These are phyloP conservation scores for Epichloe uncinata DNA, from an alignment of 2,329 filamentous ascomycete species.

Conservation along the genomic window DNA sequence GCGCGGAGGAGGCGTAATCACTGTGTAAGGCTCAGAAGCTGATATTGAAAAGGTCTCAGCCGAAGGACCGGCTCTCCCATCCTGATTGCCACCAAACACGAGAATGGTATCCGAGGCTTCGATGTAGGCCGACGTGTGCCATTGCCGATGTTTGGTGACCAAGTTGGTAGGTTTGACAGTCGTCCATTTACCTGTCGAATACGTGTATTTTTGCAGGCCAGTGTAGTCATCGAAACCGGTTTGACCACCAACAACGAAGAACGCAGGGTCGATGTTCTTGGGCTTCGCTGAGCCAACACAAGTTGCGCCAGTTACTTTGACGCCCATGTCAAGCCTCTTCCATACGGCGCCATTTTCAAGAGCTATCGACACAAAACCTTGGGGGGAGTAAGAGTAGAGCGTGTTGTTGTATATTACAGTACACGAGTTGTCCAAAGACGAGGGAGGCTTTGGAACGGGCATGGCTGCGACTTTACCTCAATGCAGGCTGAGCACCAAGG, in stretches of 20 bases:
- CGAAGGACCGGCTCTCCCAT: slow-evolving; percentile 43
- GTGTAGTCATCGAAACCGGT: slow-evolving; percentile 41
- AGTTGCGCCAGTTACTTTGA: slow-evolving; percentile 57
- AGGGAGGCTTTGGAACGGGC: slow-evolving; percentile 57
- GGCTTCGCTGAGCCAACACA: slow-evolving; percentile 61
- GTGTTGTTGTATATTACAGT: slow-evolving; percentile 69
- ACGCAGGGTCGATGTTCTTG: slow-evolving; percentile 43
- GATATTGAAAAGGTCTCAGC: slow-evolving; percentile 64
- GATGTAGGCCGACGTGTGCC: slow-evolving; percentile 67
- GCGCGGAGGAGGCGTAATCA: slow-evolving; percentile 43
- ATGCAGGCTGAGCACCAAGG: neutral
- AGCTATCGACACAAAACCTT: slow-evolving; percentile 61
- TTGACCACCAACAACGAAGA: slow-evolving; percentile 74
- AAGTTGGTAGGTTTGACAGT: slow-evolving; percentile 28
- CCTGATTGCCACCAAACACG: slow-evolving; percentile 64
- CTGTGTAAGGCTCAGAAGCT: slow-evolving; percentile 49
- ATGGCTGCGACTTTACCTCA: slow-evolving; percentile 31
- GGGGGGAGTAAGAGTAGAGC: slow-evolving; percentile 71
- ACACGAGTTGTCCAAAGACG: slow-evolving; percentile 63
- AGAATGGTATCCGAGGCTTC: slow-evolving; percentile 57
- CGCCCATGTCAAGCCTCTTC: slow-evolving; percentile 50
- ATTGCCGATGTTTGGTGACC: slow-evolving; percentile 54
- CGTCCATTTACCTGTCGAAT: slow-evolving; percentile 39
- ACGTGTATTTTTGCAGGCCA: slow-evolving; percentile 59
- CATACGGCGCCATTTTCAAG: slow-evolving; percentile 60